A percentile compares a stretch with the other conserved stretches of the same genome.
These are phyloP conservation scores for Bipolaris bicolor DNA, from an alignment of 2,329 filamentous ascomycete species.

Conservation along the genomic window DNA sequence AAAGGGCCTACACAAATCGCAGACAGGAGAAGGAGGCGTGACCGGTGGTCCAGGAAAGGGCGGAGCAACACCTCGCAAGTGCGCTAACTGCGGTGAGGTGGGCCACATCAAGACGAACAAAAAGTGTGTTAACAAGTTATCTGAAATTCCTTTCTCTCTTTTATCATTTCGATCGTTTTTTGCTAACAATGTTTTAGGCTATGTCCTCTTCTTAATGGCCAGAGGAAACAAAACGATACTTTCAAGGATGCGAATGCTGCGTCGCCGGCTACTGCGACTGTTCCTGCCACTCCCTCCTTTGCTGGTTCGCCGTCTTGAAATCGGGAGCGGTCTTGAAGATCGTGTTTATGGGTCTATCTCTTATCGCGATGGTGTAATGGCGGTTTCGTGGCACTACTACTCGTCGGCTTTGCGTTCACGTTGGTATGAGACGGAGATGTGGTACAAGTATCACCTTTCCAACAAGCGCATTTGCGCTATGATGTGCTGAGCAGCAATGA, in stretches of 20 bases:
- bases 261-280: constrained; percentile 26
- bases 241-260: constrained; percentile 45
- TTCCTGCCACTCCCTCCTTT: constrained; percentile 23
- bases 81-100: constrained; percentile 94
- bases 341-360: neutral
- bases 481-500: no score
- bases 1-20: constrained; percentile 64
- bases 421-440: neutral
- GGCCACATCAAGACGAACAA: constrained; percentile 99
- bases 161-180: neutral
- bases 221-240: constrained; percentile 48
- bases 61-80: constrained; percentile 75
- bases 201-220: constrained; percentile 48
- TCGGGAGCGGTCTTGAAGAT: neutral
- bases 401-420: neutral
- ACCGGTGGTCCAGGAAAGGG: constrained; percentile 53
- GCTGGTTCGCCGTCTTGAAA: constrained; percentile 16
- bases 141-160: neutral
- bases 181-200: constrained; percentile 39
- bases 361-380: neutral
- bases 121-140: constrained; percentile 66
- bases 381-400: neutral
- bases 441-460: neutral
- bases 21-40: constrained; percentile 52
- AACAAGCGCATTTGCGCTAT: no score